Base-by-base conservation (phyloP, 2,329 filamentous ascomycete genomes). In the Pseudofabraea citricarpa region DNA sequence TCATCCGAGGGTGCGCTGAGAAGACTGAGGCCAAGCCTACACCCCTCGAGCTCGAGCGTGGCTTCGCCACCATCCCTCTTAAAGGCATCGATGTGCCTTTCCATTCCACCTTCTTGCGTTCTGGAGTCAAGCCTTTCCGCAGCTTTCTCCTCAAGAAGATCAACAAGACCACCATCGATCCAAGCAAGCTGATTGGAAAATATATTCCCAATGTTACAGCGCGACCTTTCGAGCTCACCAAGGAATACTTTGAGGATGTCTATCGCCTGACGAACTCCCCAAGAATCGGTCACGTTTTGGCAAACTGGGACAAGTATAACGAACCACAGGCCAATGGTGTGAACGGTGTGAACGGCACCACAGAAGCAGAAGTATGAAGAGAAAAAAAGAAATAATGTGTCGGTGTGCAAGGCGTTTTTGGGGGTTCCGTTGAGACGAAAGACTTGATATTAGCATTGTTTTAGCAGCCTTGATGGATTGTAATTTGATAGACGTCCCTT, bases 61-160 rank as follows among this genome's bases (percentile, higher is more conserved):
- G 94, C 19, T 95, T 95, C 61, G 93, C 93, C 33, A 97, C 91
- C 19, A 97, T 98, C 56, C 93, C 94, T 33, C 85, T 98, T 53
- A 88, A 86, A 62, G 94, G 94, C 51, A 98, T 98, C 57, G 93
- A 98, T 59, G 94, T 97, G 62, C 93, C 93, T 35, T 98, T 98
- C 87, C 93, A 98, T 77, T 93, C 87, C 57, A 98, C 93, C 15
- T 98, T 98, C 77, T 72, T 98, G 70, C 87, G 94, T 44, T 95
- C 90, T 29, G 94, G 93, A 59, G 93, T 98, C 67, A 98, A 98
- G 77, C 93, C 94, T 36, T 98, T 98, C 89, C 81, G 93, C 55
- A 91, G 85, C 35, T 98, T 98, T 81, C 69, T 98, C 64, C 84
- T 97, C 58, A 98, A 97, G 87, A 98, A 98, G 81, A 97, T 98